Evolutionary conservation across 2,329 filamentous ascomycete genomes (phyloP).

Genomic region (Neonectria magnoliae): DNA sequence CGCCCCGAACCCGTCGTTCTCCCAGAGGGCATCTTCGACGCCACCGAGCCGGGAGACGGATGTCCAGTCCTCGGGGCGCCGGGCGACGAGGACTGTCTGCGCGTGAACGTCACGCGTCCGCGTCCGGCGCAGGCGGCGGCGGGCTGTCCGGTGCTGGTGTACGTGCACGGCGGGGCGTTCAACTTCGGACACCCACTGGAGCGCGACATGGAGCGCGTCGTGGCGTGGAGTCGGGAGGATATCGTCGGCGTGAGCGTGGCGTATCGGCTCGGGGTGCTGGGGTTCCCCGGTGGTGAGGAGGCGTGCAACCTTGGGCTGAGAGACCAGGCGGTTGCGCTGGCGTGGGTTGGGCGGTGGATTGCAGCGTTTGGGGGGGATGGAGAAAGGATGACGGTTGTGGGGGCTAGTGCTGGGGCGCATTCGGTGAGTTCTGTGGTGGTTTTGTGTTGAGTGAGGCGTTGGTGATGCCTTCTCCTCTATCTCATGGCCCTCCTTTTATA

Average conservation of each 20-base stretch:
- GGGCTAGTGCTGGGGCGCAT: constrained; percentile 70
- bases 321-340: constrained; percentile 68
- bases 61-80: neutral
- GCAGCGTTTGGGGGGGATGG: constrained; percentile 68
- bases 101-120: constrained; percentile 63
- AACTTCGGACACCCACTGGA: constrained; percentile 63
- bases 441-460: constrained; percentile 12
- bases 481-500: too few relatives aligned
- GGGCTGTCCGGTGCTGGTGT: constrained; percentile 61
- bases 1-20: constrained; percentile 41
- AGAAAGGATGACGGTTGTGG: constrained; percentile 68
- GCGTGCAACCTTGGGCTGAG: constrained; percentile 71
- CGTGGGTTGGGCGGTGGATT: constrained; percentile 71
- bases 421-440: constrained; percentile 53
- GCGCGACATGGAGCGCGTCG: constrained; percentile 70
- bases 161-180: constrained; percentile 72
- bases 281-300: constrained; percentile 69
- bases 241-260: constrained; percentile 69
- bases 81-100: constrained; percentile 60
- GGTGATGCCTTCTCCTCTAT: neutral
- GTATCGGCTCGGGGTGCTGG: constrained; percentile 73
- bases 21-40: constrained; percentile 40
- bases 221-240: constrained; percentile 61
- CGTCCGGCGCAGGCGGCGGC: constrained; percentile 42
- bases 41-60: constrained; percentile 48